Evolutionary conservation across 2,329 filamentous ascomycete species (phyloP).

Genomic region (Alternaria ethzedia): DNA sequence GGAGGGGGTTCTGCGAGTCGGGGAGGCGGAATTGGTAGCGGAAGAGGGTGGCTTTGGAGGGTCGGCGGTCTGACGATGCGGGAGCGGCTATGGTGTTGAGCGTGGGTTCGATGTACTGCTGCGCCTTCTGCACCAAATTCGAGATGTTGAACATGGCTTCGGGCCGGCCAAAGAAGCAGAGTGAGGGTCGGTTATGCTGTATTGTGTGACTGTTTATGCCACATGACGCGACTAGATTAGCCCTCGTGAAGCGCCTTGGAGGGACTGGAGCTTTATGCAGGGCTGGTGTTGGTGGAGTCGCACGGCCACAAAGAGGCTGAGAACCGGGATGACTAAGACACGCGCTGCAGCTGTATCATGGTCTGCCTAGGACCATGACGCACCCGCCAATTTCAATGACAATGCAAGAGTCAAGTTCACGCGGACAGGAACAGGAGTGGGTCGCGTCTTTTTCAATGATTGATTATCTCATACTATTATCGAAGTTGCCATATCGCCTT

Average conservation of each 20-base stretch:
- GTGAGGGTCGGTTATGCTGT: constrained; percentile 19
- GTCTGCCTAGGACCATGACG: neutral
- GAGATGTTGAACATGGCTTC: constrained; percentile 61
- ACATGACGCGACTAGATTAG: constrained; percentile 36
- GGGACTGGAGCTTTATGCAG: constrained; percentile 19
- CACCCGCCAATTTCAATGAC: neutral
- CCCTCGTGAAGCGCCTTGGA: constrained; percentile 20
- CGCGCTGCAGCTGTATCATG: neutral
- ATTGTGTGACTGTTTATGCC: constrained; percentile 16
- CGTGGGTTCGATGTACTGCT: constrained; percentile 91
- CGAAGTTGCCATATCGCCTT: neutral
- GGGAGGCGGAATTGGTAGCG: constrained; percentile 96
- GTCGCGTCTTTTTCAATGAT: neutral
- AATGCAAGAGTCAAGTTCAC: neutral
- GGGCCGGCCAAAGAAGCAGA: constrained; percentile 19
- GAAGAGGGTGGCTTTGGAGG: constrained; percentile 91
- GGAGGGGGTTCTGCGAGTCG: constrained; percentile 86
- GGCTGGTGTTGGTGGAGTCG: constrained; percentile 12
- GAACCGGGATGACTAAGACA: constrained; percentile 14
- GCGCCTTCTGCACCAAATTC: constrained; percentile 92
- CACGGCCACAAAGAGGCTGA: constrained; percentile 15
- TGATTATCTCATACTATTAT: neutral
- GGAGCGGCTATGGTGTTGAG: constrained; percentile 69
- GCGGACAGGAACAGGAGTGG: neutral
- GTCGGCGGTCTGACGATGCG: constrained; percentile 73